phyloP scores from a whole-genome alignment of 257 asterid genomes.

The Gentiana dahurica region DNA sequence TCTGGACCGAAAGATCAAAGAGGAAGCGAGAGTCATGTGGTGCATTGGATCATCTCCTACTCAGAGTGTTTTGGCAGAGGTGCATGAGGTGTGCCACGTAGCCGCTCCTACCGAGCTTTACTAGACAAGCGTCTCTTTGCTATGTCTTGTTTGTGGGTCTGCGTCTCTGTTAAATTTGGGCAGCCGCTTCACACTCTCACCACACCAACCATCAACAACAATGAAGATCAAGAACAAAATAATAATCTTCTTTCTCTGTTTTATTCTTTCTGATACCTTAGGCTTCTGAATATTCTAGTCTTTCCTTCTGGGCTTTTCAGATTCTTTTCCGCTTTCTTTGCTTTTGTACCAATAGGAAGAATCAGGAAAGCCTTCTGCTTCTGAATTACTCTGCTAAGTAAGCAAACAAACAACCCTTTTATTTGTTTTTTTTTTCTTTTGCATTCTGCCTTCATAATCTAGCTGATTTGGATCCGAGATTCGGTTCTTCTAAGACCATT shows the following conservation, averaged over 20 bases:
- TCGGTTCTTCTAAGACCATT: conserved; percentile 36
- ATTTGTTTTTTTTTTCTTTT: not conserved
- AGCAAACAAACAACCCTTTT: not conserved
- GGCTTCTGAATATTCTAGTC: conserved; percentile 5
- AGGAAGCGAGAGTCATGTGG: too few relatives aligned
- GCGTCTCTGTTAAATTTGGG: not conserved
- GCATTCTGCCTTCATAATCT: conserved; percentile 10
- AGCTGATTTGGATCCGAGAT: conserved; percentile 23
- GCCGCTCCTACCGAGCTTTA: conserved; percentile 14
- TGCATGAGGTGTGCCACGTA: conserved; percentile 31
- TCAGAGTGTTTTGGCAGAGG: not conserved
- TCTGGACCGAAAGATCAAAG: too few relatives aligned
- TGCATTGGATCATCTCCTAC: too few relatives aligned
- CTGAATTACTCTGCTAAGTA: not conserved
- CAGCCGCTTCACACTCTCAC: conserved; percentile 4
- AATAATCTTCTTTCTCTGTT: conserved; percentile 8
- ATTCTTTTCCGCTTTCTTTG: conserved; percentile 13
- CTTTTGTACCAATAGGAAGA: not conserved
- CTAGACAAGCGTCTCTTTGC: conserved; percentile 17
- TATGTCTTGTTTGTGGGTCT: not conserved
- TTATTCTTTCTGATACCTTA: conserved; percentile 7
- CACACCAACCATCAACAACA: conserved; percentile 5
- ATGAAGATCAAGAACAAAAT: not conserved
- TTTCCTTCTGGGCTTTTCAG: conserved; percentile 30
- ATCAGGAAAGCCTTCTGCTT: not conserved